Conservation (phyloP, 345 rosid genomes). For the Nasturtium officinale region DNA sequence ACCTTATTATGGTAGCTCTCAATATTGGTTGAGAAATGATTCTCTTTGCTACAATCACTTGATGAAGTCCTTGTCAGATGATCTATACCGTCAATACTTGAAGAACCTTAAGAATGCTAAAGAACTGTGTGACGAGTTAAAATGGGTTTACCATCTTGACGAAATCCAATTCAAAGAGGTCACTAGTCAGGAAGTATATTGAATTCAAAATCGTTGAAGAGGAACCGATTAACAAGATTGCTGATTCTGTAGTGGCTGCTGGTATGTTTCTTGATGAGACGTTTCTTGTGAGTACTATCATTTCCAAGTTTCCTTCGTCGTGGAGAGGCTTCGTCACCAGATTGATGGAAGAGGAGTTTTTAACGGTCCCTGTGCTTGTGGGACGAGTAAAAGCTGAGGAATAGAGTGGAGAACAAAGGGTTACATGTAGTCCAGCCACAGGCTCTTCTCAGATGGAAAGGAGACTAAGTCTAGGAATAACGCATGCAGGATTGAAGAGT, state of each 20-base stretch:
- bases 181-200: slow-evolving; percentile 72
- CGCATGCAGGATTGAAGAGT: slow-evolving; percentile 40
- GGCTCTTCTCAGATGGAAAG: slow-evolving; percentile 40
- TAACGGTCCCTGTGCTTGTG: slow-evolving; percentile 64
- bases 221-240: slow-evolving; percentile 64
- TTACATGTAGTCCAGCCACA: slow-evolving; percentile 32
- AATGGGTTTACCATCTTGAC: slow-evolving; percentile 63
- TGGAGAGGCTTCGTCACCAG: slow-evolving; percentile 73
- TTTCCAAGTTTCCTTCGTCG: slow-evolving; percentile 79
- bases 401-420: slow-evolving; percentile 41
- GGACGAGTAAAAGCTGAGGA: slow-evolving; percentile 61
- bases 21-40: slow-evolving; percentile 71
- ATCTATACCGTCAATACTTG: slow-evolving; percentile 58
- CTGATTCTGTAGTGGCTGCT: slow-evolving; percentile 63
- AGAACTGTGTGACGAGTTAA: slow-evolving; percentile 84
- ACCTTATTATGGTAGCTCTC: slow-evolving; percentile 38
- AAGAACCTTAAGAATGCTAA: slow-evolving; percentile 60
- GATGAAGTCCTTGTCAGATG: slow-evolving; percentile 68
- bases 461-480: slow-evolving; percentile 47
- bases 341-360: slow-evolving; percentile 57
- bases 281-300: slow-evolving; percentile 70
- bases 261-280: slow-evolving; percentile 69
- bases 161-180: slow-evolving; percentile 62
- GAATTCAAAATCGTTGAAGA: slow-evolving; percentile 71
- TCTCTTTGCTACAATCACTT: slow-evolving; percentile 63